Conservation (phyloP, 73 alveolate species). For the Blepharisma japonicum region DNA sequence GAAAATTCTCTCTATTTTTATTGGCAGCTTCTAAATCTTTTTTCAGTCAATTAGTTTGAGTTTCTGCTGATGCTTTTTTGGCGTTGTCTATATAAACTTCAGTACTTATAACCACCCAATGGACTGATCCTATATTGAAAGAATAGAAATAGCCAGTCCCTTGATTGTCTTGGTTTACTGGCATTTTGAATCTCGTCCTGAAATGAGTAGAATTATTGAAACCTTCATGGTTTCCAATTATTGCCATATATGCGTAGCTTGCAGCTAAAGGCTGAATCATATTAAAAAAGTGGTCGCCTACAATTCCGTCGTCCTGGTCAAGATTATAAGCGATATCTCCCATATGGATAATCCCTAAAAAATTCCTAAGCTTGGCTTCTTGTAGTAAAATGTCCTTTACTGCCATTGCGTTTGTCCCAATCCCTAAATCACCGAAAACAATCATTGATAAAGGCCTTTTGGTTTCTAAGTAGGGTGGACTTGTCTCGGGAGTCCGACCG, state of each 20-base stretch:
- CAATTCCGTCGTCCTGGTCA: not conserved
- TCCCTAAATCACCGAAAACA: slow-evolving; percentile 13
- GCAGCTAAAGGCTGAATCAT: slow-evolving; percentile 2
- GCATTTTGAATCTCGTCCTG: slow-evolving; percentile 7
- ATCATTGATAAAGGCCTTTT: not conserved
- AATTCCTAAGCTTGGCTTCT: not conserved
- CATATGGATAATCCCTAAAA: not conserved
- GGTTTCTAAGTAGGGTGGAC: too few relatives aligned
- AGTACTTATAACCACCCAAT: not conserved
- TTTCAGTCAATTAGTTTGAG: slow-evolving; percentile 5
- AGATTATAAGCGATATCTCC: slow-evolving; percentile 23
- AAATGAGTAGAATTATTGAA: not conserved
- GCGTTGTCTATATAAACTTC: not conserved
- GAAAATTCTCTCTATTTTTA: not conserved
- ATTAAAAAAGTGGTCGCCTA: not conserved
- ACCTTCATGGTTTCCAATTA: slow-evolving; percentile 19
- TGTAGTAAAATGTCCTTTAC: not conserved
- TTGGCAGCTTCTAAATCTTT: not conserved
- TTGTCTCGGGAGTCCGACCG: slow-evolving; percentile 20
- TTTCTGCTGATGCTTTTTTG: not conserved
- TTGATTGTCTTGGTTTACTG: slow-evolving; percentile 1
- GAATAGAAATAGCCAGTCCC: slow-evolving; percentile 13
- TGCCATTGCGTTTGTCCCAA: not conserved
- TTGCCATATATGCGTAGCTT: not conserved
- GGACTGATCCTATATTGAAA: not conserved